These are phyloP conservation scores for Leucaena leucocephala DNA, from an alignment of 306 rosid genomes.

Conservation along the genomic window DNA sequence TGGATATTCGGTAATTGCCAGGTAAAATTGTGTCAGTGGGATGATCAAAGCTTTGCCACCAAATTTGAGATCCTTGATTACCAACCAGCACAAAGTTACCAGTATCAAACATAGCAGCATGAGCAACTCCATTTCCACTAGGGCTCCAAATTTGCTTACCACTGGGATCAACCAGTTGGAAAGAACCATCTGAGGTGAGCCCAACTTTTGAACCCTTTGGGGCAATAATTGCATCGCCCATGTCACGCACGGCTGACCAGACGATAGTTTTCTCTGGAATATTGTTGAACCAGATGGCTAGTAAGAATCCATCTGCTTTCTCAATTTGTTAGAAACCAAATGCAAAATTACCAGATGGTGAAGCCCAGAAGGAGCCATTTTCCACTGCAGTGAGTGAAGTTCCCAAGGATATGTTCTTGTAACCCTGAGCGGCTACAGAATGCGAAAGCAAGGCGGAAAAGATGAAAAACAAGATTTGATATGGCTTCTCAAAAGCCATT, in stretches of 20 bases:
- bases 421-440: constrained; percentile 25
- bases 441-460: constrained; percentile 1
- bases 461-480: background rate
- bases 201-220: constrained; percentile 41
- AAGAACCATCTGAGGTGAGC: constrained; percentile 30
- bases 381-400: constrained; percentile 36
- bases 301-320: constrained; percentile 30
- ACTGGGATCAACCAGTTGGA: constrained; percentile 36
- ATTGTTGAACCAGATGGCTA: constrained; percentile 59
- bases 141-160: constrained; percentile 37
- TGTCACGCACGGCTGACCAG: constrained; percentile 45
- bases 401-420: constrained; percentile 25
- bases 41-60: constrained; percentile 52
- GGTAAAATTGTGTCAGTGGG: constrained; percentile 62
- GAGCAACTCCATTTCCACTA: background rate
- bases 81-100: constrained; percentile 38
- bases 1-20: background rate
- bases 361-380: constrained; percentile 30
- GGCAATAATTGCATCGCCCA: background rate
- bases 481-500: constrained; percentile 2
- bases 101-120: constrained; percentile 37
- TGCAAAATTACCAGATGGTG: constrained; percentile 50
- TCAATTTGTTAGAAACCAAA: constrained; percentile 42
- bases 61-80: background rate
- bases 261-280: constrained; percentile 43